Evolutionary conservation across 257 asterid genomes (phyloP).

Genomic region (Solanum clarkiae): DNA sequence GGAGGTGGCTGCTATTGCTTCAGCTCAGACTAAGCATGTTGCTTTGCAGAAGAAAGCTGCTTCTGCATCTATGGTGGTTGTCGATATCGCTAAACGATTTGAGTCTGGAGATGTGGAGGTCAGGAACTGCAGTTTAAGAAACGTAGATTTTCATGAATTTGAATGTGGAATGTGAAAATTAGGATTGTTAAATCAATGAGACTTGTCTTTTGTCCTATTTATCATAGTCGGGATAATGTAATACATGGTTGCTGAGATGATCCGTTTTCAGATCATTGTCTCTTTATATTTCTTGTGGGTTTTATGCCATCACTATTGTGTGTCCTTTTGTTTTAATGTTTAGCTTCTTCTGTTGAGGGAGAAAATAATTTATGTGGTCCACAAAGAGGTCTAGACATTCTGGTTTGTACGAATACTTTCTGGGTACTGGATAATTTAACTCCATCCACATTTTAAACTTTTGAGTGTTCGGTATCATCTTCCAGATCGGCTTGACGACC

Average conservation of each 20-base stretch:
- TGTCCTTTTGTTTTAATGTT: not conserved
- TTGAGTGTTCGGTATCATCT: not conserved
- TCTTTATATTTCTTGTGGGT: not conserved
- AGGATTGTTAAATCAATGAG: not conserved
- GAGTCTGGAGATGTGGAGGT: slow-evolving; percentile 88
- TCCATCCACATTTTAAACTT: not conserved
- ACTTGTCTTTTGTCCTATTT: not conserved
- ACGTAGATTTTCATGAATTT: not conserved
- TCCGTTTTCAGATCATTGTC: not conserved
- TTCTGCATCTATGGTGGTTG: slow-evolving; percentile 70
- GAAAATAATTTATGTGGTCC: not conserved
- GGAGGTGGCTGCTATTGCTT: slow-evolving; percentile 9
- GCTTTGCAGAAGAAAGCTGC: slow-evolving; percentile 91
- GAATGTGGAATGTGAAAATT: not conserved
- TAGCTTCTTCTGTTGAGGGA: not conserved
- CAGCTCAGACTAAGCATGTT: slow-evolving; percentile 68
- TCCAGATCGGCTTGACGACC: too few species aligned
- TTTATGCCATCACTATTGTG: not conserved
- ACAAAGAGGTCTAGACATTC: not conserved
- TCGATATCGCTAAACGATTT: slow-evolving; percentile 60
- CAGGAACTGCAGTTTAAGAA: not conserved
- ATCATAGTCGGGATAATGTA: not conserved
- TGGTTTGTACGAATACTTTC: not conserved
- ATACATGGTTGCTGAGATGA: not conserved
- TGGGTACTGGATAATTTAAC: not conserved